Evolutionary conservation across 768 basidiomycete species (phyloP).

Genomic region (Suillus sp.): DNA sequence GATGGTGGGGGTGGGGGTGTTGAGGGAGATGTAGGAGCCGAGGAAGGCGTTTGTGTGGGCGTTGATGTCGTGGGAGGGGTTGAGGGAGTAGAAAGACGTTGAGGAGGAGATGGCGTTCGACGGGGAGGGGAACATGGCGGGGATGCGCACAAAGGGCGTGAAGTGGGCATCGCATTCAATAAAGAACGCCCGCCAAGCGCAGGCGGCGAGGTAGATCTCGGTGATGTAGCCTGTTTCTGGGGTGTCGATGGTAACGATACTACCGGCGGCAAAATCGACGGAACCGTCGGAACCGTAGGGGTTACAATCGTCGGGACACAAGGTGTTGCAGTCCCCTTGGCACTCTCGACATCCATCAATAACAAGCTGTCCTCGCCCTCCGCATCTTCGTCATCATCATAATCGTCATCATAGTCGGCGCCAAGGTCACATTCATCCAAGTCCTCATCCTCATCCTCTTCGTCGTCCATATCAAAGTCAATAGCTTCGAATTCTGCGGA

Average conservation of each 20-base stretch:
- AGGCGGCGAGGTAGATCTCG: not conserved
- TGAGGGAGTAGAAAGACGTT: not conserved
- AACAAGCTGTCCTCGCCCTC: constrained; percentile 15
- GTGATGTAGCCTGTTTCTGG: not conserved
- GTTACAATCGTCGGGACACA: not conserved
- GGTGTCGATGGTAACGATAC: not conserved
- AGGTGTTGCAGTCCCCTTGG: not conserved
- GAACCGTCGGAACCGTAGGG: not conserved
- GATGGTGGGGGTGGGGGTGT: not conserved
- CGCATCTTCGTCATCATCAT: constrained; percentile 20
- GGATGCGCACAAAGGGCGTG: not conserved
- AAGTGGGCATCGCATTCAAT: not conserved
- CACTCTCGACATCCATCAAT: not conserved
- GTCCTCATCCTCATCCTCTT: constrained; percentile 29
- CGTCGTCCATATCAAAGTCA: constrained; percentile 35
- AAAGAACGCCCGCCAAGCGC: not conserved
- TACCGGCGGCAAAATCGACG: not conserved
- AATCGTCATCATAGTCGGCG: constrained; percentile 16
- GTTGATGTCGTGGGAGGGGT: not conserved
- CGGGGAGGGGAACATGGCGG: not conserved
- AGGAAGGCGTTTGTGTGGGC: not conserved
- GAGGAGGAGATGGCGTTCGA: not conserved
- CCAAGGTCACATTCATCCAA: constrained; percentile 32
- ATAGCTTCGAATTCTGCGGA: constrained; percentile 27
- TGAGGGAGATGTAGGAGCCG: not conserved